phyloP scores from a whole-genome alignment of 345 rosid genomes.

The Rhizophora mangle region DNA sequence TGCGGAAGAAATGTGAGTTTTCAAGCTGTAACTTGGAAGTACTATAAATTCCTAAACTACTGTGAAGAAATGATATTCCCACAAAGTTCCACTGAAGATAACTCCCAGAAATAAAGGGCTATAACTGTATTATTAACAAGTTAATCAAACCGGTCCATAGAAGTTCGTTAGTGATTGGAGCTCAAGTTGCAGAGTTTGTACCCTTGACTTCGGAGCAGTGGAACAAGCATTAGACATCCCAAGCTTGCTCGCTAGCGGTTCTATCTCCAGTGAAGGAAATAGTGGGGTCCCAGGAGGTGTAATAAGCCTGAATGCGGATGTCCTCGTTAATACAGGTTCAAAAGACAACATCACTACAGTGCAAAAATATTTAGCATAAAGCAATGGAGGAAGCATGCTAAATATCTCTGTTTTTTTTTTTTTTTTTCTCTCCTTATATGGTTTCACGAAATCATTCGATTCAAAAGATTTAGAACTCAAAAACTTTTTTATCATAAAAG shows the following conservation, averaged over 20 bases:
- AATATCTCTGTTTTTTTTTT: background rate
- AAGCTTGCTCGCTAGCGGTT: conserved; percentile 17
- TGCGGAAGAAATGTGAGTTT: conserved; percentile 20
- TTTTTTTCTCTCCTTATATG: background rate
- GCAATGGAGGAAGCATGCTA: background rate
- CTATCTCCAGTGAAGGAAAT: conserved; percentile 26
- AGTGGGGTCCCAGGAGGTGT: conserved; percentile 32
- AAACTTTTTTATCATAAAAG: background rate
- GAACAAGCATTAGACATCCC: conserved; percentile 22
- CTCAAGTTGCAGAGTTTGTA: conserved; percentile 15
- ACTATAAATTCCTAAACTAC: conserved; percentile 7
- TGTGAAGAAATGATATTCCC: background rate
- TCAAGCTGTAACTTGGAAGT: conserved; percentile 19
- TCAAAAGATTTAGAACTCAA: background rate
- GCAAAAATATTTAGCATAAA: background rate
- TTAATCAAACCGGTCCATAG: background rate
- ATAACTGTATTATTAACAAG: background rate
- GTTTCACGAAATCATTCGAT: background rate
- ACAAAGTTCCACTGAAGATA: background rate
- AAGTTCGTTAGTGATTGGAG: background rate
- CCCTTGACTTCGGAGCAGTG: conserved; percentile 29
- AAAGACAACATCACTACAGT: background rate
- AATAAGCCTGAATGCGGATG: conserved; percentile 23
- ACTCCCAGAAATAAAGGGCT: background rate
- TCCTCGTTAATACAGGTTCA: background rate